Percentiles rank a stretch among this genome's conserved stretches.
phyloP scores from a whole-genome alignment of 257 asterid genomes.

The Solanum dulcamara region DNA sequence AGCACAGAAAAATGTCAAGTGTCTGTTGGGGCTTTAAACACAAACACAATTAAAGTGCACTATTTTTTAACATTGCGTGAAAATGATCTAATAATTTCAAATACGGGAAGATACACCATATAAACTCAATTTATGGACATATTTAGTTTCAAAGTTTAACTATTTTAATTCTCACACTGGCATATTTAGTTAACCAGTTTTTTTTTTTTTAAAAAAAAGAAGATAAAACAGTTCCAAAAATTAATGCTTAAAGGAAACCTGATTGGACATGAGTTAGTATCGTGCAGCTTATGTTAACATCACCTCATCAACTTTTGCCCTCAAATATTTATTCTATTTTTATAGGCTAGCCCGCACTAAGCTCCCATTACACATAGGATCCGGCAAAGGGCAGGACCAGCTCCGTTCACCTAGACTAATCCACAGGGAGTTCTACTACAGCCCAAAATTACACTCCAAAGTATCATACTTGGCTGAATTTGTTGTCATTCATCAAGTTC shows the following conservation, averaged over 20 bases:
- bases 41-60: background rate
- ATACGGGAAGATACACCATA: background rate
- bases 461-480: background rate
- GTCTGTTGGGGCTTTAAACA: background rate
- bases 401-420: background rate
- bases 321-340: background rate
- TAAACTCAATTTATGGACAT: background rate
- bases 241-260: background rate
- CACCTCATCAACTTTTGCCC: background rate
- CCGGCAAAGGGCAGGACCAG: background rate
- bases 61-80: background rate
- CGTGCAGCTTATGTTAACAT: background rate
- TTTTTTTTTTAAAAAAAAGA: background rate
- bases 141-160: background rate
- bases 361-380: background rate
- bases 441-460: background rate
- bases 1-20: background rate
- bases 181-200: background rate
- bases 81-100: background rate
- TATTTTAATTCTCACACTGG: background rate
- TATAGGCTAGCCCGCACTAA: background rate
- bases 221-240: background rate
- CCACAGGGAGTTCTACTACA: background rate
- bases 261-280: background rate
- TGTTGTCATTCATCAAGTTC: background rate